Evolutionary conservation across 495 filamentous ascomycete species (phyloP).

Genomic region (Podospora australis): DNA sequence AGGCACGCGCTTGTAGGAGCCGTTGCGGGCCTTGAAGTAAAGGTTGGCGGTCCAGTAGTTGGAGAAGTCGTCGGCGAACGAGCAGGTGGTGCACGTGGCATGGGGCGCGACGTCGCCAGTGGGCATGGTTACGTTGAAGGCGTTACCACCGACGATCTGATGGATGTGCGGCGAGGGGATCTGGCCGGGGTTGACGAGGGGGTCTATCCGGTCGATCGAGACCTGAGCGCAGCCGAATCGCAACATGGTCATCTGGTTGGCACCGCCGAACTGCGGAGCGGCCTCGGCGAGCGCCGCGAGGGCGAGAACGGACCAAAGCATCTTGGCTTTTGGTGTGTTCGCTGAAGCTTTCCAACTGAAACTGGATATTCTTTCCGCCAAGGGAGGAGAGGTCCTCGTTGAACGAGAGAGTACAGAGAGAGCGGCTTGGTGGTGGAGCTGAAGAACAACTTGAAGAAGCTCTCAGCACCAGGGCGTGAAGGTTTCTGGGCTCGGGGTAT

Average conservation of each 20-base stretch:
- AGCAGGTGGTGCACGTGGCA: constrained; percentile 37
- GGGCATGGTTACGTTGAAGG: constrained; percentile 39
- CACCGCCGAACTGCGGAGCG: constrained; percentile 26
- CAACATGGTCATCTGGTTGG: constrained; percentile 34
- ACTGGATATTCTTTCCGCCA: neutral
- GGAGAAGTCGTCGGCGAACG: constrained; percentile 37
- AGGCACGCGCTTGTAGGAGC: constrained; percentile 42
- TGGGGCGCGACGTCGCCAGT: constrained; percentile 30
- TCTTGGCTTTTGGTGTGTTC: constrained; percentile 5
- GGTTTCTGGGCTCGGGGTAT: neutral
- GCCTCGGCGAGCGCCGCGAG: constrained; percentile 32
- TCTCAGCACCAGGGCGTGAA: neutral
- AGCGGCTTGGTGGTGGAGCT: constrained; percentile 1
- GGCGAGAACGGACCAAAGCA: constrained; percentile 34
- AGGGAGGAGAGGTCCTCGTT: no score
- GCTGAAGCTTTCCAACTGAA: neutral
- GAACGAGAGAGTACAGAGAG: no score
- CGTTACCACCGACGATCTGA: constrained; percentile 41
- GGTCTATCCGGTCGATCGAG: constrained; percentile 40
- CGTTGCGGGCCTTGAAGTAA: constrained; percentile 44
- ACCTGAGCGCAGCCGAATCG: constrained; percentile 42
- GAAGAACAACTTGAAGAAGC: neutral
- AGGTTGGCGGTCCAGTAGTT: constrained; percentile 48
- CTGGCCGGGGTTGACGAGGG: constrained; percentile 35
- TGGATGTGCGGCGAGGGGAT: constrained; percentile 36